Evolutionary conservation across 2,329 filamentous ascomycete genomes (phyloP).

Genomic region (Stachybotrys echinatus): DNA sequence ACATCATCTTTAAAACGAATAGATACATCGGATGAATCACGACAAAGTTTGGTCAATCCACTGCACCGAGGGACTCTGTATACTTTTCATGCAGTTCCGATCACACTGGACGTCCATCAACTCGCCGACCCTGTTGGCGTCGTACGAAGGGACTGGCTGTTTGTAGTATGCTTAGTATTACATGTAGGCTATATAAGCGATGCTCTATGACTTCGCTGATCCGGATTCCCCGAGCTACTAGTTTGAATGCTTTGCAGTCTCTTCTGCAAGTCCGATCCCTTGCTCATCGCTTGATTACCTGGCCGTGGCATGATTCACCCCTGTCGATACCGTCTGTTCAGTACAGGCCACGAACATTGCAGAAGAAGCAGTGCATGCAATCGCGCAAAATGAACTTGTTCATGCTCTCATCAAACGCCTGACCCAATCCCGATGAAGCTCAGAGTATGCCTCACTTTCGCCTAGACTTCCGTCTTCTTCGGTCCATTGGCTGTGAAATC

Average conservation of each 20-base stretch:
- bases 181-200: not conserved
- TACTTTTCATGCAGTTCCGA: too few relatives aligned
- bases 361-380: not conserved
- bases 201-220: not conserved
- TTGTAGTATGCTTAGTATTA: not conserved
- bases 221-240: not conserved
- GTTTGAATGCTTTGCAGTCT: constrained; percentile 3
- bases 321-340: not conserved
- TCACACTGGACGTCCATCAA: too few relatives aligned
- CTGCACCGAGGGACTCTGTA: too few relatives aligned
- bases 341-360: not conserved
- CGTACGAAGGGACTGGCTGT: not conserved
- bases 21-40: not conserved
- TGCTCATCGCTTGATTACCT: not conserved
- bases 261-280: not conserved
- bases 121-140: too few relatives aligned
- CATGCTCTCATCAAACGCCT: constrained; percentile 31
- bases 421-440: constrained; percentile 12
- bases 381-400: constrained; percentile 28
- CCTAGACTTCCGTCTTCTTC: not conserved
- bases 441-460: constrained; percentile 3
- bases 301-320: not conserved
- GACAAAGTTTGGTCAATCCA: not conserved
- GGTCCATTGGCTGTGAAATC: not conserved
- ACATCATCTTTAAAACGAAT: not conserved